Evolutionary conservation across 805 yeast genomes (phyloP).

Genomic region (Sungouiozyma intestinalis): DNA sequence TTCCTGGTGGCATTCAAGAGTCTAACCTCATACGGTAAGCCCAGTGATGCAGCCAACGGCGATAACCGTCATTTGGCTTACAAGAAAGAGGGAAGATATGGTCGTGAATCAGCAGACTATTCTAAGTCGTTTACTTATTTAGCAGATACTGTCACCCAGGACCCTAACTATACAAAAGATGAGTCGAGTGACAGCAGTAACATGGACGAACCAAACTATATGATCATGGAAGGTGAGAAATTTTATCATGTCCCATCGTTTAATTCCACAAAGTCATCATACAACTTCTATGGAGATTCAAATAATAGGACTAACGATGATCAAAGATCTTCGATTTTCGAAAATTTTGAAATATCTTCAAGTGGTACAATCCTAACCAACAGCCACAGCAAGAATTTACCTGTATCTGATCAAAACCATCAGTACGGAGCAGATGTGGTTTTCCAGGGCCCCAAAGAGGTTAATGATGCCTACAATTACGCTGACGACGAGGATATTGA

Average conservation of each 20-base stretch:
- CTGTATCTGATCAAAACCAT: not conserved
- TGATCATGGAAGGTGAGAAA: not conserved
- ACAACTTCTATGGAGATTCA: not conserved
- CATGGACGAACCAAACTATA: not conserved
- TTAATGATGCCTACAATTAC: no score
- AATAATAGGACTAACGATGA: no score
- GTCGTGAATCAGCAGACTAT: not conserved
- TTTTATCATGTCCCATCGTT: not conserved
- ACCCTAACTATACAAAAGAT: not conserved
- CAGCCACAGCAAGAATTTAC: not conserved
- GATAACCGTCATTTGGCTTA: no score
- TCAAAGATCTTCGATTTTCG: not conserved
- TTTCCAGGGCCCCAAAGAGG: not conserved
- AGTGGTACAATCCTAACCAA: not conserved
- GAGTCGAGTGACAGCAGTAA: not conserved
- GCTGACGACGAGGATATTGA: not conserved
- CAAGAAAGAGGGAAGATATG: not conserved
- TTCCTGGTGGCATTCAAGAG: slow-evolving; percentile 1
- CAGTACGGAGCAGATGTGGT: not conserved
- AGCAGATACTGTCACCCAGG: not conserved
- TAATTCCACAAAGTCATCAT: not conserved
- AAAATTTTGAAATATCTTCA: not conserved
- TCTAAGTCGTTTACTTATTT: not conserved
- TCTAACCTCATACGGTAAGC: no score
- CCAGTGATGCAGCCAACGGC: no score